Conservation (phyloP, 805 yeast species). For the Wickerhamiella parazyma region DNA sequence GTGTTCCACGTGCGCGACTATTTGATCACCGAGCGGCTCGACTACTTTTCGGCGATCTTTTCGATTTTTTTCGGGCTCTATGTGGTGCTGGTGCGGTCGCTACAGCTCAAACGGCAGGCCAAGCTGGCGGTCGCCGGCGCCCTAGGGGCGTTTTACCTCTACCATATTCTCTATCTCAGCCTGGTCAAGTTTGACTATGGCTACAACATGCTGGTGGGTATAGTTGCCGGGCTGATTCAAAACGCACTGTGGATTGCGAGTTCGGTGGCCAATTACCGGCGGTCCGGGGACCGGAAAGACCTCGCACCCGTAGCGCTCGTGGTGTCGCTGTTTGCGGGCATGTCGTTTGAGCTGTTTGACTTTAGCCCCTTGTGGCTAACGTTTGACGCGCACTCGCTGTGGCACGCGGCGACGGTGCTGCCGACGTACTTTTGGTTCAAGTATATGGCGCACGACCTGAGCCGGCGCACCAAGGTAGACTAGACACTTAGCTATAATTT, state of each 20-base stretch:
- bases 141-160: conserved; percentile 34
- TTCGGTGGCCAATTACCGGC: conserved; percentile 20
- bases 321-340: conserved; percentile 46
- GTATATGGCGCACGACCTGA: conserved; percentile 28
- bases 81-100: conserved; percentile 46
- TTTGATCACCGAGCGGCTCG: conserved; percentile 65
- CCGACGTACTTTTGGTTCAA: conserved; percentile 69
- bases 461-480: conserved; percentile 1
- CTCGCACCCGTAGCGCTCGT: conserved; percentile 42
- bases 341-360: conserved; percentile 84
- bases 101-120: conserved; percentile 36
- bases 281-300: conserved; percentile 26
- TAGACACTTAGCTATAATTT: conserved; percentile 4
- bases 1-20: conserved; percentile 83
- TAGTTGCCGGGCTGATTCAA: conserved; percentile 63
- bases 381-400: conserved; percentile 82
- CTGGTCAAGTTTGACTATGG: conserved; percentile 74
- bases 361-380: conserved; percentile 59
- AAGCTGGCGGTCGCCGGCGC: conserved; percentile 28
- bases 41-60: conserved; percentile 85
- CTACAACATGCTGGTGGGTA: conserved; percentile 86
- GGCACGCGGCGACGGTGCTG: conserved; percentile 82
- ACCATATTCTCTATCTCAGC: conserved; percentile 53
- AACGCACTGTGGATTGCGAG: conserved; percentile 38
- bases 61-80: conserved; percentile 74